Base-by-base conservation (phyloP, 2,329 filamentous ascomycete genomes). In the Teratosphaeria destructans region DNA sequence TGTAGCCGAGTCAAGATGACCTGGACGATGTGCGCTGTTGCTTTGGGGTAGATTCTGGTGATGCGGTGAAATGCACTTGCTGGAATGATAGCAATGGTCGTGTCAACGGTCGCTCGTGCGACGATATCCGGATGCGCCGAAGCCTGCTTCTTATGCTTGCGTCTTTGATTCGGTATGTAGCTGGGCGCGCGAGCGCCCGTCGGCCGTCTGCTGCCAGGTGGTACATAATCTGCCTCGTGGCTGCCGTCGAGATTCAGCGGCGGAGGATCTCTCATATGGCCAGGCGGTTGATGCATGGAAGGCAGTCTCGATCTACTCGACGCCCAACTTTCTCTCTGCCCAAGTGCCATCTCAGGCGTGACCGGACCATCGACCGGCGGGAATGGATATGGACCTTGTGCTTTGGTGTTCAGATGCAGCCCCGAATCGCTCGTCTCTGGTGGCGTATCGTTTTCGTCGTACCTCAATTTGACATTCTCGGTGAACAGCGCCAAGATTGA, bases 401-500 rank as follows among this genome's bases (percentile, higher is more conserved):
- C 27, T 3, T 67, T 65, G 16, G 65, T 60, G 49, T 63, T 68
- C 49, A 66, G 55, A 47, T 68, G 64, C 12, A 61, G 59, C 55
- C 63, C 62, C 3, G 66, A 65, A 8, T 58, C 59, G 57, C 59
- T 64, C 11, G 63, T 57, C 5, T 64, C 62, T 3, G 64, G 39
- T 26, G 63, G 47, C 7, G 57, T 35, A 2, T 86, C 82, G 4
- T 89, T 85, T 52, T 81, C 79, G 0, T 86, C 83, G 63, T 86
- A 81, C 26, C 85, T 84, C 37, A 99, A 78, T 64, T 89, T 88
- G 57, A 99, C 85, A 68, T 96, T 92, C 72, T 99, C 94, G 3
- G 94, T 99, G 70, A 99, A 99, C 0, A 99, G 79, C 1, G 93
- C 95, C 75, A 99, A 85, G 65, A 99, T 96, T 0, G 94, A 97